A percentile compares a stretch with the other conserved stretches of the same genome.
These are phyloP conservation scores for Alternaria ethzedia DNA, from an alignment of 2,329 filamentous ascomycete species.

Conservation along the genomic window DNA sequence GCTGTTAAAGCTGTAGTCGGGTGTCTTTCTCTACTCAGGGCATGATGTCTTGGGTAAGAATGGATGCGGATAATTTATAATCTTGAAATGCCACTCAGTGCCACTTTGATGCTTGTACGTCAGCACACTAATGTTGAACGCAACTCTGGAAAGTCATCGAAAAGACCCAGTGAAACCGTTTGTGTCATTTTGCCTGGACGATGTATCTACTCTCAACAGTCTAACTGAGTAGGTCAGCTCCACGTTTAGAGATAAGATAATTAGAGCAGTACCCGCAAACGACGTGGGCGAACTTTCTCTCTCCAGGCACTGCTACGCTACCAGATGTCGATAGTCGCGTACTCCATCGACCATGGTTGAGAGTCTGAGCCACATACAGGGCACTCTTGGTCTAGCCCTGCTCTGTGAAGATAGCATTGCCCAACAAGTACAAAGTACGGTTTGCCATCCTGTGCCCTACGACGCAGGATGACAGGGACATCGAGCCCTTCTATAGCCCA, in stretches of 20 bases:
- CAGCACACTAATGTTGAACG: too few species aligned
- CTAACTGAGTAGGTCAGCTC: too few species aligned
- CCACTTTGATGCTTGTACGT: too few species aligned
- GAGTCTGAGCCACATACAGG: too few species aligned
- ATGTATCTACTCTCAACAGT: too few species aligned
- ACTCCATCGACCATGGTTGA: not conserved
- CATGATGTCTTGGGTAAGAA: not conserved
- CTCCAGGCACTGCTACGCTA: not conserved
- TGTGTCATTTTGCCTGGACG: too few species aligned
- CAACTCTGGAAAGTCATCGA: too few species aligned
- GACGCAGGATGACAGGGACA: not conserved
- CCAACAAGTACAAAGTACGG: accelerated
- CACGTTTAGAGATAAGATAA: too few species aligned
- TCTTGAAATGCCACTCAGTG: not conserved
- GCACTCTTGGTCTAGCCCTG: not conserved
- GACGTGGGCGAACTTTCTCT: too few species aligned
- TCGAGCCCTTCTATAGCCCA: not conserved
- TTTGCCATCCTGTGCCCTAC: not conserved
- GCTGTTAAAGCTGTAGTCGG: not conserved
- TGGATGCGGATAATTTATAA: not conserved
- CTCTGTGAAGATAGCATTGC: not conserved
- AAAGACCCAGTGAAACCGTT: too few species aligned
- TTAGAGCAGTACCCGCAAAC: too few species aligned
- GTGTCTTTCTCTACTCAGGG: not conserved
- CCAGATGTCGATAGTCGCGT: not conserved